phyloP scores from a whole-genome alignment of 176 grass and related monocot species.

The Oryza rufipogon region DNA sequence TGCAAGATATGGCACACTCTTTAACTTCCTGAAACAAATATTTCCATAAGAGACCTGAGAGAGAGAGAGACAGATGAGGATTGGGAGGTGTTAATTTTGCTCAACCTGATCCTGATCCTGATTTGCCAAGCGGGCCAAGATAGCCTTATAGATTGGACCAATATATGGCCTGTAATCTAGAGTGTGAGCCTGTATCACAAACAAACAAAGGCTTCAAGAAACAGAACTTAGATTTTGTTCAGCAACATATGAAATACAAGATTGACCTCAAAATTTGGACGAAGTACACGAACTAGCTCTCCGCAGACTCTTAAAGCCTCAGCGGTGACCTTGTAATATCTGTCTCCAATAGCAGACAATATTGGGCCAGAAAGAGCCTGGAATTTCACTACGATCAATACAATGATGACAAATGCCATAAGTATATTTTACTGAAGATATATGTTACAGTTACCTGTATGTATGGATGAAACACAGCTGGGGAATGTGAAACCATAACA shows the following conservation, averaged over 20 bases:
- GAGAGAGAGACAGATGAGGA: neutral
- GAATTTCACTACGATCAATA: slow-evolving; percentile 30
- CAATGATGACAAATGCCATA: neutral
- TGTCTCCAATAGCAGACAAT: slow-evolving; percentile 93
- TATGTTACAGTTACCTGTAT: slow-evolving; percentile 68
- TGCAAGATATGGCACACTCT: slow-evolving; percentile 81
- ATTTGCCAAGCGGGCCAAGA: slow-evolving; percentile 92
- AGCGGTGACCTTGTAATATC: slow-evolving; percentile 99
- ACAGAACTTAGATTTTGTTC: slow-evolving; percentile 2
- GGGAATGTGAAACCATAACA: slow-evolving; percentile 94
- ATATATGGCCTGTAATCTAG: slow-evolving; percentile 80
- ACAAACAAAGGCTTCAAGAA: slow-evolving; percentile 10
- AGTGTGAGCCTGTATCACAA: slow-evolving; percentile 55
- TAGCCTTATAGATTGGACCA: slow-evolving; percentile 84
- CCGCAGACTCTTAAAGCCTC: slow-evolving; percentile 96
- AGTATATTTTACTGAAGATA: neutral
- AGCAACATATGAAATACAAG: slow-evolving; percentile 31
- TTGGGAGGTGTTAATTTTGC: neutral
- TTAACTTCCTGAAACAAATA: slow-evolving; percentile 80
- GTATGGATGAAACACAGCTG: slow-evolving; percentile 93
- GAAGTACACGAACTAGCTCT: slow-evolving; percentile 90
- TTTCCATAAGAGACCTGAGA: slow-evolving; percentile 13
- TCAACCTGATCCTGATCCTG: slow-evolving; percentile 99
- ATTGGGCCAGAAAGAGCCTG: slow-evolving; percentile 93
- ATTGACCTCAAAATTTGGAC: slow-evolving; percentile 79